Conservation (phyloP, 2,329 filamentous ascomycete species). For the Fusarium concolor region DNA sequence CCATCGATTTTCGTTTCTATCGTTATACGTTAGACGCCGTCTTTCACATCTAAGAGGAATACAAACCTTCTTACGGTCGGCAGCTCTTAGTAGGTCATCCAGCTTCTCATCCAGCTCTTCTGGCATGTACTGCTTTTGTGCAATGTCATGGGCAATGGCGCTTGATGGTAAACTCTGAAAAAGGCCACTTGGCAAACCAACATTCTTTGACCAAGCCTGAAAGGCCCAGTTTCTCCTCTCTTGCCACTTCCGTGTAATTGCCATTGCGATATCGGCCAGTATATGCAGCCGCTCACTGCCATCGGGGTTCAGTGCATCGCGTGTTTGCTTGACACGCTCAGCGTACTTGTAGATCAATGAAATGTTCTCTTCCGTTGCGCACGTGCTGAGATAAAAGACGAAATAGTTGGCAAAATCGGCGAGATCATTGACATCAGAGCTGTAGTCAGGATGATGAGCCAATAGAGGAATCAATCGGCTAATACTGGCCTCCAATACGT, state of each 20-base stretch:
- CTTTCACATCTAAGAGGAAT: background rate
- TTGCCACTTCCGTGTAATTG: slow-evolving; percentile 85
- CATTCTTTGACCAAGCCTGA: slow-evolving; percentile 83
- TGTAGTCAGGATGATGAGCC: slow-evolving; percentile 94
- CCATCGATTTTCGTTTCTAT: slow-evolving; percentile 68
- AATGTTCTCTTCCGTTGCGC: slow-evolving; percentile 88
- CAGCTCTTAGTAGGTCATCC: slow-evolving; percentile 71
- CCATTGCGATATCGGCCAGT: slow-evolving; percentile 86
- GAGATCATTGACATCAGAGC: slow-evolving; percentile 72
- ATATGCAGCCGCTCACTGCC: slow-evolving; percentile 83
- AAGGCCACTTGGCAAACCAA: slow-evolving; percentile 82
- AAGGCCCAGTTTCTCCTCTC: slow-evolving; percentile 88
- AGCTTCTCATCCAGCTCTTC: slow-evolving; percentile 80
- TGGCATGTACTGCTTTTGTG: slow-evolving; percentile 85
- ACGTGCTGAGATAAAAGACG: slow-evolving; percentile 84
- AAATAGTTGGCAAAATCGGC: slow-evolving; percentile 89
- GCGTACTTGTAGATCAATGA: slow-evolving; percentile 91
- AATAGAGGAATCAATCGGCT: slow-evolving; percentile 86
- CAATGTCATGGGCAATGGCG: slow-evolving; percentile 83
- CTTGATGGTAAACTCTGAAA: slow-evolving; percentile 82
- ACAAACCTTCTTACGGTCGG: slow-evolving; percentile 79
- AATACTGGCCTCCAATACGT: slow-evolving; percentile 83
- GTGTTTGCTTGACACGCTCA: slow-evolving; percentile 90
- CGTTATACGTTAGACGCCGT: slow-evolving; percentile 40
- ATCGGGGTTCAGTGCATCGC: slow-evolving; percentile 77